Base-by-base conservation (phyloP, 176 grass and related monocot genomes). In the Carex myosuroides region DNA sequence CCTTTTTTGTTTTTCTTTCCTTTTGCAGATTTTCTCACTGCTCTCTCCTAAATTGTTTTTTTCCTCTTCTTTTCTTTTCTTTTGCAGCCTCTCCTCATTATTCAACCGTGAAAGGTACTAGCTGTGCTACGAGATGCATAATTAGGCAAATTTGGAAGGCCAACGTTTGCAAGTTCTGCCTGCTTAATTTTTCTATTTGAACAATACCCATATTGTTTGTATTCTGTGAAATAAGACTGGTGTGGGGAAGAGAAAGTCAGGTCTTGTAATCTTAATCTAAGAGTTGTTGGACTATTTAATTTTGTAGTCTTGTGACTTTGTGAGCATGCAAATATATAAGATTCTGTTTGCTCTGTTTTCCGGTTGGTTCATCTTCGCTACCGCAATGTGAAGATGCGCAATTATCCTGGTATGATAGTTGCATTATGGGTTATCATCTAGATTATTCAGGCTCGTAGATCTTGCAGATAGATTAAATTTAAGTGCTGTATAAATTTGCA, bases 81-180 rank as follows among this genome's bases (percentile, higher is more conserved):
- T 64, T 87, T 61, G 85, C 80, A 87, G 86, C 86, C 86, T 76
- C 13, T 87, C 75, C 64, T 87, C n/a, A 39, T 77, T 56, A 87
- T 87, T 83, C 85, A 87, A 83, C 79, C 79, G 17, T 87, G 79
- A 82, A 82, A 20, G n/a, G 26, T 44, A 52, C 32, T 21, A 68
- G 60, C 48, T 68, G 80, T 48, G 35, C 42, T 83, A 41, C 13
- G 41, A 83, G 61, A 83, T 66, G 62, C 81, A 66, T 83, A 66
- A 83, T 35, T 66, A 83, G 60, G 81, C 55, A 52, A 83, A 64
- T 14, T 81, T 67, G 30, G 60, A 62, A 66, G 58, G 60, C 60
- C 35, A 52, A 52, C 62, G 55, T 82, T 83, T 83, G 64, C 64
- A 53, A 83, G 60, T 64, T 37, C 35, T 83, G 50, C 50, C 60